Evolutionary conservation across 1,284 basidiomycete genomes (phyloP), one percentile per base, ranked within the genome.

Genomic region (Malassezia psittaci): DNA sequence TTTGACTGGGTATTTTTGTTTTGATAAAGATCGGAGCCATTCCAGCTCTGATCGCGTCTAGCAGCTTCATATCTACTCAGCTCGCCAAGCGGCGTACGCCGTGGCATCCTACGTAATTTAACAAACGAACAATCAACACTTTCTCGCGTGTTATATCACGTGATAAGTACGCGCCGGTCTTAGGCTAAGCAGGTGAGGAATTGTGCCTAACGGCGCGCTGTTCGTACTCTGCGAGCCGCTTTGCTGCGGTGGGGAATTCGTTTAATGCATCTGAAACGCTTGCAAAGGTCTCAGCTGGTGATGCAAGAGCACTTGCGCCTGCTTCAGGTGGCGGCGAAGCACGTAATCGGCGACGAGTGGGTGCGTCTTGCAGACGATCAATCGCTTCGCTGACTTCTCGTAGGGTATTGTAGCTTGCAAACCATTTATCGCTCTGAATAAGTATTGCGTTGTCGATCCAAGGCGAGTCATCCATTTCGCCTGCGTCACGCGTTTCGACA

Each of bases 1-100:
- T 29, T 29, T 7, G 24, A 29, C 24, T 29, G 24, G 24, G 24
- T 29, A 3, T 29, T 29, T 7, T 29, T 29, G 24, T 29, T 7
- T 29, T 29, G 24, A 7, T 29, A 4, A 4, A 29, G 7, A 29
- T 29, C 24, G 24, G 24, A 29, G 24, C 24, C 24, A 7, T 29
- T 29, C 24, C 24, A 29, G 24, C 24, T 29, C 24, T 29, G 24
- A 29, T 29, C 24, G 7, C 24, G 24, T 29, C 24, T 29, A 29
- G 24, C 24, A 29, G 24, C 24, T 29, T 29, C 24, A 29, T 29
- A 29, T 29, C 24, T 29, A 29, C 24, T 29, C 2, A 56, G 54
- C 48, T 50, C 54, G n/a, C 37, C 6, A 19, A 56, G 42, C 36
- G 54, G 54, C 32, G 36, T 36, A 16, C 52, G 52, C 47, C 45